phyloP scores from a whole-genome alignment of 2,329 filamentous ascomycete species.

The Neophaeococcomyces mojaviensis region DNA sequence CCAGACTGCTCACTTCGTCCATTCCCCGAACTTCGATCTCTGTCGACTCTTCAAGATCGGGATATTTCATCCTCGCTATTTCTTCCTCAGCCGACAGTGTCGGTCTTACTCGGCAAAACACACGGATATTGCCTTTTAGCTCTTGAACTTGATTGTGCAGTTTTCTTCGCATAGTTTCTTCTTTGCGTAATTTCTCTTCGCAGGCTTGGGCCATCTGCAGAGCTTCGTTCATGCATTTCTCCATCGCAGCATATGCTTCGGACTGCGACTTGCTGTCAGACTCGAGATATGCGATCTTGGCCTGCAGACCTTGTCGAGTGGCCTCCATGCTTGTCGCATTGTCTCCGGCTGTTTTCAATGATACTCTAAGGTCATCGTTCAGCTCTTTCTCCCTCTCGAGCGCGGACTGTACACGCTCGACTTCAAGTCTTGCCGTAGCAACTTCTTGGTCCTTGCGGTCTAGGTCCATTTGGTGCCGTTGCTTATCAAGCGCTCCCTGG shows the following conservation, averaged over 20 bases:
- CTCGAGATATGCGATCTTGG: constrained; percentile 81
- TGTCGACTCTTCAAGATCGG: constrained; percentile 72
- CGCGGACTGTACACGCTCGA: constrained; percentile 38
- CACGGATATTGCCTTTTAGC: constrained; percentile 93
- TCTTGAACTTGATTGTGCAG: constrained; percentile 98
- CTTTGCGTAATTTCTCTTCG: constrained; percentile 75
- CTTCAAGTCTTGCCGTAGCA: constrained; percentile 34
- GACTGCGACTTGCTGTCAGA: constrained; percentile 85
- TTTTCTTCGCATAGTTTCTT: constrained; percentile 82
- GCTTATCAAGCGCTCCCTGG: constrained; percentile 41
- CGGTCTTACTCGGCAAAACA: constrained; percentile 93
- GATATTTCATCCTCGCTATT: constrained; percentile 68
- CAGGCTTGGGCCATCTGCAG: constrained; percentile 60
- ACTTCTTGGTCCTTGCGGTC: constrained; percentile 50
- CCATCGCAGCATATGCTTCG: constrained; percentile 73
- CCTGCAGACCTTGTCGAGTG: constrained; percentile 65
- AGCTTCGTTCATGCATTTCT: constrained; percentile 72
- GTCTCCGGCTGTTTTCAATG: constrained; percentile 52
- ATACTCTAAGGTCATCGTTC: constrained; percentile 51
- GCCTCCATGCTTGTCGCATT: constrained; percentile 64
- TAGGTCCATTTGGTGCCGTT: constrained; percentile 36
- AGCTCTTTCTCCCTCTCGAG: constrained; percentile 57
- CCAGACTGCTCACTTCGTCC: constrained; percentile 75
- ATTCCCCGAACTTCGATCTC: constrained; percentile 79
- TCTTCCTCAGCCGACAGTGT: constrained; percentile 55